Base-by-base conservation (phyloP, 108 stramenopile genomes). In the Pseudonitzschia multistriata region DNA sequence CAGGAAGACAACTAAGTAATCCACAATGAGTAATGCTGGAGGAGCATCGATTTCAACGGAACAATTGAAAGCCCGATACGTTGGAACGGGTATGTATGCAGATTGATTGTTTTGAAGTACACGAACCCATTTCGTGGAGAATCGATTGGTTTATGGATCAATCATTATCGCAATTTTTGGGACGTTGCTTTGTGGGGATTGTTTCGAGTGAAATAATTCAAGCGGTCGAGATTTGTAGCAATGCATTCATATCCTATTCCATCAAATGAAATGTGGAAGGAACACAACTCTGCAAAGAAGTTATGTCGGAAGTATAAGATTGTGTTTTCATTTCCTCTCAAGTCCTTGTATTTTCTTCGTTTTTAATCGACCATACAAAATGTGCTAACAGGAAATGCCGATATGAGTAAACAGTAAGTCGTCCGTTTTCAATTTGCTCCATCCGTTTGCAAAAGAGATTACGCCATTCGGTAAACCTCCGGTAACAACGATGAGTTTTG, bases 11-110 rank as follows among this genome's bases (percentile, higher is more conserved):
- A 45, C 42, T 17, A 45, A 13, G 42, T 10, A 30, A 13, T 19
- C 15, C 8, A 37, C 57, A 59, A 94, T 94, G 93, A 91, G 90
- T 66, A 90, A 83, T 52, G 83, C 90, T 10, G 93, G 93, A 77
- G 93, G 93, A 60, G 87, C 88, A 17, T 69, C 79, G n/a, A 91
- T 94, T 30, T 85, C 89, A 54, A 75, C 91, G 57, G 93, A 94
- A 57, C 93, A 94, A 68, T 77, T 94, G 49, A 92, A 89, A 69
- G 93, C 90, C 22, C 83, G 91, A 67, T 94, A 94, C 75, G 85
- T 94, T 42, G 93, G 93, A 33, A 94, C 93, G 13, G 90, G 88
- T 74, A 74, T 27, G 79, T 74, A 21, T 33, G 24, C 50, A 25
- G 50, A 52, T 19, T 42, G 7, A 13, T 42, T 42, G 40, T 42